These are phyloP conservation scores for Entomortierella parvispora DNA, from an alignment of 192 early-diverging fungal species.

Conservation along the genomic window DNA sequence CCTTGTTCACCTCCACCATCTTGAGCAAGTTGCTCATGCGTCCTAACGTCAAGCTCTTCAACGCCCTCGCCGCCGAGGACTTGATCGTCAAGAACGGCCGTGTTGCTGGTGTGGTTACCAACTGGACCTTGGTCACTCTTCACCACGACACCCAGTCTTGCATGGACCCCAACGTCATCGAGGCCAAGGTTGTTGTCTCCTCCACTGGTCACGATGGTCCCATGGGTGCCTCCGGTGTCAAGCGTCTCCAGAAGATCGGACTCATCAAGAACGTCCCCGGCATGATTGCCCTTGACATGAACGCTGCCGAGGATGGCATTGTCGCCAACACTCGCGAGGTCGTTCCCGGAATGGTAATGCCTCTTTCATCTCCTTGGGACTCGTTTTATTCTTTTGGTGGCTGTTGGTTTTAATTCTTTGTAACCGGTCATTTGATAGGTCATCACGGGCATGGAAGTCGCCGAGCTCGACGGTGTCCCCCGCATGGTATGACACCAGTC, in stretches of 20 bases:
- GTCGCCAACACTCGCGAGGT: conserved; percentile 74
- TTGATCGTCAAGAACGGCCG: conserved; percentile 70
- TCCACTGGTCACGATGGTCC: conserved; percentile 76
- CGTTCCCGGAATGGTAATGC: conserved; percentile 71
- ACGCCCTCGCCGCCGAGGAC: conserved; percentile 79
- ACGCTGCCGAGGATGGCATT: conserved; percentile 71
- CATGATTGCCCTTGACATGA: conserved; percentile 78
- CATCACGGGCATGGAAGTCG: conserved; percentile 73
- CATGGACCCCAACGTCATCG: conserved; percentile 81
- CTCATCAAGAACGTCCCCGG: conserved; percentile 66
- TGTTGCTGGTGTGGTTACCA: conserved; percentile 75
- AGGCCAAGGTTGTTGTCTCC: conserved; percentile 72
- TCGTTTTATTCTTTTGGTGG: neutral
- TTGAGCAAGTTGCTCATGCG: conserved; percentile 68
- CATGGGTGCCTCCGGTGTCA: conserved; percentile 74
- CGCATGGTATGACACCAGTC: conserved; percentile 68
- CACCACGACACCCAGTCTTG: conserved; percentile 66
- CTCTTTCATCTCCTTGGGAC: neutral
- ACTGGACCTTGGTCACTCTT: conserved; percentile 77
- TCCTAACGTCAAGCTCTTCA: conserved; percentile 78
- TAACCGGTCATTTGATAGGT: conserved; percentile 13
- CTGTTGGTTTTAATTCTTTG: neutral
- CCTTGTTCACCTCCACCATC: conserved; percentile 78
- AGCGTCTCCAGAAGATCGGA: conserved; percentile 67
- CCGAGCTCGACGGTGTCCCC: conserved; percentile 72